These are phyloP conservation scores for Boletus patriciae DNA, from an alignment of 768 basidiomycete genomes.

Conservation along the genomic window DNA sequence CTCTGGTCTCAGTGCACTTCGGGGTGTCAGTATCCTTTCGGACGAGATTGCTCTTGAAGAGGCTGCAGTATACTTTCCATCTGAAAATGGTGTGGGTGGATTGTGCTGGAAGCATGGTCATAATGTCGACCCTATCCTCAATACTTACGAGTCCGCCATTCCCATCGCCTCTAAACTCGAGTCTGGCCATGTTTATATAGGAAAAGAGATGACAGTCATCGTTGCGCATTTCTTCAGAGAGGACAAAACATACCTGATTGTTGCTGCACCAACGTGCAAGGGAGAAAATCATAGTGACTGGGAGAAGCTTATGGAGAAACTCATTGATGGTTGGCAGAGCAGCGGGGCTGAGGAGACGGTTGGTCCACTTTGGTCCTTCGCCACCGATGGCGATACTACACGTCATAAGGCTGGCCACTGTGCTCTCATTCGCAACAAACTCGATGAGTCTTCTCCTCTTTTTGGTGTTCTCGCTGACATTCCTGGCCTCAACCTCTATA, in stretches of 20 bases:
- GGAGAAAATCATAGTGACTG: background rate
- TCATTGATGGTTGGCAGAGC: background rate
- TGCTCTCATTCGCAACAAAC: background rate
- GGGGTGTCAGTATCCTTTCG: background rate
- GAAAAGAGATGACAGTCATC: background rate
- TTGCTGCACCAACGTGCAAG: background rate
- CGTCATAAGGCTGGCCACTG: background rate
- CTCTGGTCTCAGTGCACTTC: background rate
- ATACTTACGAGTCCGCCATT: background rate
- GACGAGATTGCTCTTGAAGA: background rate
- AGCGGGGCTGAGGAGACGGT: background rate
- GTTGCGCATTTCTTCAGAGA: background rate
- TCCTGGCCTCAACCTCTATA: background rate
- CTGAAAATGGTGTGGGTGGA: background rate
- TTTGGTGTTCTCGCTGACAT: background rate
- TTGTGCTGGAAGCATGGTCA: background rate
- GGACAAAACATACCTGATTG: background rate
- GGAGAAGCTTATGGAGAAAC: background rate
- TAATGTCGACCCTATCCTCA: background rate
- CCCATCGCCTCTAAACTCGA: background rate
- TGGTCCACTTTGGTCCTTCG: background rate
- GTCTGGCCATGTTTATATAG: background rate
- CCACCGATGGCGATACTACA: background rate
- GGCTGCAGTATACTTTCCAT: background rate
- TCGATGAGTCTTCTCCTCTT: background rate